Evolutionary conservation across 225 moss, liverwort and hornwort species (phyloP), one percentile per base, ranked within the genome.

Genomic region (Physcomitrium patens): DNA sequence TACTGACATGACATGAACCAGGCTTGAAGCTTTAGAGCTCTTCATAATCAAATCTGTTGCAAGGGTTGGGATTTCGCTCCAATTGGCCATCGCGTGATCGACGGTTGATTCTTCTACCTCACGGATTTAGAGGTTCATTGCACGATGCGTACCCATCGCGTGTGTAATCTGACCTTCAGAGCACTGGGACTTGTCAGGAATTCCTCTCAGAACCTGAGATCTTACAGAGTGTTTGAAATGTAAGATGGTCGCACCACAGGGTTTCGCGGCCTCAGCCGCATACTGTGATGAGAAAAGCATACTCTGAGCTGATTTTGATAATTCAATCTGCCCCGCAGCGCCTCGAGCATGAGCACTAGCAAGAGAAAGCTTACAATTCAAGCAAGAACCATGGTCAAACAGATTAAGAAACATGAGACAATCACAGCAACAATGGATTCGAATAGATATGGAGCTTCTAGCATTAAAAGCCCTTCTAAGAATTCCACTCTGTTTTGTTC

Each of bases 381-480:
- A 69, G 15, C 69, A 26, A 74, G 49, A 3, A 58, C 16, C 58
- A 58, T 58, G 12, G 51, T 52, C 51, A 65, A 51, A 59, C 17
- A 80, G 13, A 80, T 70, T 24, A 19, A 43, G 65, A 75, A 69
- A 75, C 50, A 80, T 12, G 51, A 59, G 26, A 80, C 43, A 2
- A 70, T 10, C 50, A 65, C 58, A 50, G 55, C 70, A 0, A 65
- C 43, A 12, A 70, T 16, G 16, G 57, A 70, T 27, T 70, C 58
- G 64, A 75, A 51, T 31, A 77, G 16, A 47, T 64, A 68, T 8
- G 73, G 47, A 10, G 74, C 22, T 1, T 62, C 68, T 7, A 54
- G 37, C 62, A 67, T 60, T 61, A 46, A 60, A 37, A 37, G 31
- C 31, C 31, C 31, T 7, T 1, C 2, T 0, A 37, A 37, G 31